Evolutionary conservation across 352 stramenopile species (phyloP).

Genomic region (Globisporangium camurandrum): DNA sequence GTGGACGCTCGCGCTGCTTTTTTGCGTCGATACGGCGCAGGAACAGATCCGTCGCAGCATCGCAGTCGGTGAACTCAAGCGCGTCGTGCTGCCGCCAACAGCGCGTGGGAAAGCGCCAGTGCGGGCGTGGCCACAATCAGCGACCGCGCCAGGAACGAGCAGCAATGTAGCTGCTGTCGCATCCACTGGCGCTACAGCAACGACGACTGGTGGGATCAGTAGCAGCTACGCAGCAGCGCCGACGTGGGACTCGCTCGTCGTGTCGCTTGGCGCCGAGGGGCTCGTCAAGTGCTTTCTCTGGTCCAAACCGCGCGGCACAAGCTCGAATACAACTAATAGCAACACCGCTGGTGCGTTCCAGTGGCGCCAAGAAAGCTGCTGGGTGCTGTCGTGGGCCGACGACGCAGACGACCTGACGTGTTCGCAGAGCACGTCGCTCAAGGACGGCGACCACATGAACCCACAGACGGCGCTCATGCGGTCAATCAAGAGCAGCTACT

Average conservation of each 20-base stretch:
- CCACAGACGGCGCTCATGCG: slow-evolving; percentile 71
- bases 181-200: not conserved
- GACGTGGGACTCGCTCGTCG: slow-evolving; percentile 62
- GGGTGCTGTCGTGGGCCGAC: slow-evolving; percentile 80
- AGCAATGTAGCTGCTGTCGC: not conserved
- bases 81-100: slow-evolving; percentile 13
- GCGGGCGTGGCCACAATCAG: not conserved
- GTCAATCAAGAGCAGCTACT: slow-evolving; percentile 77
- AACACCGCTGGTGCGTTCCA: slow-evolving; percentile 21
- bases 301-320: slow-evolving; percentile 56
- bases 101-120: too few species aligned
- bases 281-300: slow-evolving; percentile 78
- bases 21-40: slow-evolving; percentile 70
- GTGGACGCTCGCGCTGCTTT: slow-evolving; percentile 63
- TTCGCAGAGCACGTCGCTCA: slow-evolving; percentile 73
- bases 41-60: slow-evolving; percentile 74
- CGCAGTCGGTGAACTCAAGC: slow-evolving; percentile 47
- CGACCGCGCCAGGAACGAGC: slow-evolving; percentile 1
- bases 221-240: slow-evolving; percentile 3
- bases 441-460: slow-evolving; percentile 80
- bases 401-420: slow-evolving; percentile 81
- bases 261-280: slow-evolving; percentile 69
- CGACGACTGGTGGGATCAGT: not conserved
- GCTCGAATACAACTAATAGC: slow-evolving; percentile 8
- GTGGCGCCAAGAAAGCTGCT: slow-evolving; percentile 75